Evolutionary conservation across 2,329 filamentous ascomycete species (phyloP).

Genomic region (Fusarium tanahbumbuense): DNA sequence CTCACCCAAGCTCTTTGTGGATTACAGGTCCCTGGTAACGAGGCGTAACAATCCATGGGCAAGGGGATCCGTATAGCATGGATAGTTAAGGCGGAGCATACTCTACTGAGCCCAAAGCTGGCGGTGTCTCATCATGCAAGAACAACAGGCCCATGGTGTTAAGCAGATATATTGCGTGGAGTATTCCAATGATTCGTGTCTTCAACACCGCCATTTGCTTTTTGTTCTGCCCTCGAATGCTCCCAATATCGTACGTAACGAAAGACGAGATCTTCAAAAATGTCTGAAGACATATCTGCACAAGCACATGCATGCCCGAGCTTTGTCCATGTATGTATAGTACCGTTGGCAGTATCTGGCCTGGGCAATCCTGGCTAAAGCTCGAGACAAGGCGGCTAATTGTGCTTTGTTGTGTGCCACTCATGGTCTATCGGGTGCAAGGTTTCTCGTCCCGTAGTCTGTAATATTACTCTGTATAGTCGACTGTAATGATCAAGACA

Average conservation of each 20-base stretch:
- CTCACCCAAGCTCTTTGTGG: conserved; percentile 14
- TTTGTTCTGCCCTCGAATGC: background rate
- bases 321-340: conserved; percentile 5
- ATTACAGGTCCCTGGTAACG: conserved; percentile 30
- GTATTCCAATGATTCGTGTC: conserved; percentile 1
- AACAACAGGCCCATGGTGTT: conserved; percentile 12
- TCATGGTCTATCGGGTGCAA: conserved; percentile 38
- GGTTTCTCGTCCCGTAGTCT: conserved; percentile 28
- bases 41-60: conserved; percentile 22
- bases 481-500: conserved; percentile 17
- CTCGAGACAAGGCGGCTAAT: conserved; percentile 33
- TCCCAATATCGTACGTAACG: conserved; percentile 11
- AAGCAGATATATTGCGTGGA: background rate
- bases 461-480: conserved; percentile 1
- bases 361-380: conserved; percentile 30
- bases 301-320: conserved; percentile 10
- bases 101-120: conserved; percentile 12
- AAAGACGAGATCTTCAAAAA: conserved; percentile 7
- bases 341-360: conserved; percentile 9
- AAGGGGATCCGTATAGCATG: conserved; percentile 33
- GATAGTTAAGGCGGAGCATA: conserved; percentile 30
- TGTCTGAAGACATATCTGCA: conserved; percentile 18
- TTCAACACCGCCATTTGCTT: conserved; percentile 10
- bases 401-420: conserved; percentile 40
- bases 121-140: conserved; percentile 5